phyloP scores from a whole-genome alignment of 2,329 filamentous ascomycete species.

The Westerdykella aurantiaca region DNA sequence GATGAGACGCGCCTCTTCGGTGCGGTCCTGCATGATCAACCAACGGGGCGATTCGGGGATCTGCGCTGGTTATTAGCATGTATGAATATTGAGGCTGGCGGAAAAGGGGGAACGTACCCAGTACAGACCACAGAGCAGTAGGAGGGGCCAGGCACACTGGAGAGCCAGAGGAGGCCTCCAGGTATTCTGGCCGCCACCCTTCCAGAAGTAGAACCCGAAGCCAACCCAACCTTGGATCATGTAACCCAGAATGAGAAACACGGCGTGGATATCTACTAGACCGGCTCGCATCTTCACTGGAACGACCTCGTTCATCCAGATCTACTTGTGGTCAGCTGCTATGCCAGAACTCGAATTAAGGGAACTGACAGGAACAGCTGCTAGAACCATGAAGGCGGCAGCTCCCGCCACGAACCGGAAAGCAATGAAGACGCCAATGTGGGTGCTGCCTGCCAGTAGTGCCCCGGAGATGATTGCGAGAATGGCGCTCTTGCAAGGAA shows the following conservation, averaged over 20 bases:
- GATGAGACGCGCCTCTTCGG: constrained; percentile 54
- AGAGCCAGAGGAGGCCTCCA: constrained; percentile 46
- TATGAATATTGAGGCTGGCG: too few species aligned
- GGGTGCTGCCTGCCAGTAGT: constrained; percentile 8
- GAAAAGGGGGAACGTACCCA: constrained; percentile 4
- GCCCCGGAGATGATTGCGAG: constrained; percentile 25
- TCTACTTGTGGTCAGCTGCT: constrained; percentile 1
- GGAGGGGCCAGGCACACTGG: constrained; percentile 45
- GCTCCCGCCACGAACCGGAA: constrained; percentile 31
- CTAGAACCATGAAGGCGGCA: constrained; percentile 25
- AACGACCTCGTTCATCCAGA: constrained; percentile 31
- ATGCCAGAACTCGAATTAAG: too few species aligned
- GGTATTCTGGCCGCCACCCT: constrained; percentile 29
- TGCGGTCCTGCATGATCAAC: constrained; percentile 57
- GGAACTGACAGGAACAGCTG: constrained; percentile 26
- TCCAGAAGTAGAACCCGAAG: constrained; percentile 23
- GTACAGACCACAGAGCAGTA: constrained; percentile 47
- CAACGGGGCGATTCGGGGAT: constrained; percentile 60
- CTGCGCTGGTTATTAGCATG: too few species aligned
- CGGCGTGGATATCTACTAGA: constrained; percentile 31
- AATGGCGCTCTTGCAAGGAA: constrained; percentile 9
- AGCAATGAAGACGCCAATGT: constrained; percentile 21
- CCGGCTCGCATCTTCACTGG: constrained; percentile 28
- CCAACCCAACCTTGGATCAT: constrained; percentile 19
- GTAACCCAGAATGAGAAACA: constrained; percentile 20